phyloP scores from a whole-genome alignment of 1,284 basidiomycete genomes.

The Moniliella sp. region DNA sequence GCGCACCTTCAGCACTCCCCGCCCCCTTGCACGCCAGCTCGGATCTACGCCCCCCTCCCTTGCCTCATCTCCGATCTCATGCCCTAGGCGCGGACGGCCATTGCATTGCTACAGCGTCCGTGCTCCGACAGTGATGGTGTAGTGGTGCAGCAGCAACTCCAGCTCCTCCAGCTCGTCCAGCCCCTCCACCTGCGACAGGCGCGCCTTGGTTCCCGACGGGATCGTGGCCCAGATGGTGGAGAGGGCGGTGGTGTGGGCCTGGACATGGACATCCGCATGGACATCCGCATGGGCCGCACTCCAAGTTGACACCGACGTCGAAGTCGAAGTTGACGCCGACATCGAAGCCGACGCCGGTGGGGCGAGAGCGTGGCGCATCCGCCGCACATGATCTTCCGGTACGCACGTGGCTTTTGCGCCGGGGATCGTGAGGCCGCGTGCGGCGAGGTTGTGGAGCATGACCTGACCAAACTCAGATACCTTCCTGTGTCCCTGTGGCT shows the following conservation, averaged over 20 bases:
- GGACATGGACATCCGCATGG: background rate
- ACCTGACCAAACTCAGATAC: conserved; percentile 15
- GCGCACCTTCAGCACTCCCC: no score
- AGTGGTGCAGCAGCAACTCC: conserved; percentile 29
- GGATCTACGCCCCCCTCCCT: no score
- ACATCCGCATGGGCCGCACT: background rate
- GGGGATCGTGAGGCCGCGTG: conserved; percentile 3
- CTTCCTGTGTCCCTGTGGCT: conserved; percentile 3
- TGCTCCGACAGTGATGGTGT: conserved; percentile 8
- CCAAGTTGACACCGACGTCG: background rate
- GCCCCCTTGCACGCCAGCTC: no score
- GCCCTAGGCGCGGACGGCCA: no score
- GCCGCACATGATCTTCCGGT: conserved; percentile 8
- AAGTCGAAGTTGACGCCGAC: no score
- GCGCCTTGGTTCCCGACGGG: background rate
- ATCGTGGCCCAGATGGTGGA: background rate
- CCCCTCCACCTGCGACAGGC: conserved; percentile 17
- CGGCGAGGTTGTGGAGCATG: conserved; percentile 28
- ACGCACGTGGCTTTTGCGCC: conserved; percentile 20
- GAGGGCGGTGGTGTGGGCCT: background rate
- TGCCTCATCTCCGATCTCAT: no score
- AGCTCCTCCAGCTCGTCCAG: conserved; percentile 32
- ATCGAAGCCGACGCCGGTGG: no score
- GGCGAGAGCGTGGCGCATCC: no score
- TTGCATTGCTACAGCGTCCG: background rate